Conservation (phyloP, 1,139 yeast genomes). For the Saccharomyces hybrid region DNA sequence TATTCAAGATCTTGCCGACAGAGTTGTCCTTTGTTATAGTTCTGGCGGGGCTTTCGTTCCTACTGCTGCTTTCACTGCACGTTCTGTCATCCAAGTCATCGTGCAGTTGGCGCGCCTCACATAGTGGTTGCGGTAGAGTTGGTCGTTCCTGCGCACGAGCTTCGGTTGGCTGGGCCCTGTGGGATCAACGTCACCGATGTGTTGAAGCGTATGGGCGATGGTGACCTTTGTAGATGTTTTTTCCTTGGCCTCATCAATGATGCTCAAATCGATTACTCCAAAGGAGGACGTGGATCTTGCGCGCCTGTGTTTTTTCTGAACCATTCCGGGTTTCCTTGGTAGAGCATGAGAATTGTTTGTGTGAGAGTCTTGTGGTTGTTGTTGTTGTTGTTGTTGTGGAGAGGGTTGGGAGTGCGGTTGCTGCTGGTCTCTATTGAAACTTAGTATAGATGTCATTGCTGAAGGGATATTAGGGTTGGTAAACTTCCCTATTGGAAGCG, state of each 20-base stretch:
- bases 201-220: not conserved
- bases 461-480: conserved; percentile 13
- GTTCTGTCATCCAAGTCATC: conserved; percentile 26
- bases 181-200: not conserved
- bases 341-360: conserved; percentile 1
- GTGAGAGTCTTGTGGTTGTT: conserved; percentile 7
- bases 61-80: conserved; percentile 29
- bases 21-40: conserved; percentile 1
- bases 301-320: conserved; percentile 21
- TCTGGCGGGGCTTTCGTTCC: conserved; percentile 17
- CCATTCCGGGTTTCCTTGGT: conserved; percentile 5
- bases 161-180: not conserved
- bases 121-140: conserved; percentile 4
- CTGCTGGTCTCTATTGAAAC: conserved; percentile 11
- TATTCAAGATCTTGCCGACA: conserved; percentile 2
- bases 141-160: not conserved
- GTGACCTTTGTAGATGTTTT: not conserved
- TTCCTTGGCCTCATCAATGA: conserved; percentile 18
- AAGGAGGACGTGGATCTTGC: conserved; percentile 26
- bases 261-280: conserved; percentile 29
- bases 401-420: not conserved
- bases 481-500: conserved; percentile 16
- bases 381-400: not conserved
- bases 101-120: conserved; percentile 5
- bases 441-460: conserved; percentile 19